Conservation (phyloP, 1,139 yeast species). For the Debaryomyces sp. region DNA sequence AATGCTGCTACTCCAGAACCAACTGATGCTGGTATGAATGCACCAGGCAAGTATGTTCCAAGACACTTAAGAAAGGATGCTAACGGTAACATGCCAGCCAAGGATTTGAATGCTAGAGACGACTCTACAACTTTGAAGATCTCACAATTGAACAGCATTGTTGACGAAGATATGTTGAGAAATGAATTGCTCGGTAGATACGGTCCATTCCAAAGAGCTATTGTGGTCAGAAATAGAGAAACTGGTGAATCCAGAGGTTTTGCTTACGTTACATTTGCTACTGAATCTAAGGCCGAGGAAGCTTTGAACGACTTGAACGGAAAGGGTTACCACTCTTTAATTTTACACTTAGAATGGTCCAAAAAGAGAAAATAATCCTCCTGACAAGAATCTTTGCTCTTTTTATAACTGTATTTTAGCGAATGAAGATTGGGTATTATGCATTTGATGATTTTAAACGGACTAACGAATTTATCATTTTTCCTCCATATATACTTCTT, state of each 20-base stretch:
- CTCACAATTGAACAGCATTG: slow-evolving; percentile 86
- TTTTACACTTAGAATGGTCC: slow-evolving; percentile 75
- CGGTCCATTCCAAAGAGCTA: slow-evolving; percentile 80
- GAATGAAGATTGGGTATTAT: slow-evolving; percentile 5
- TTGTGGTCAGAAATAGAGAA: slow-evolving; percentile 86
- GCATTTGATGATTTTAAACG: not conserved
- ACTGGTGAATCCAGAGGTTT: slow-evolving; percentile 95
- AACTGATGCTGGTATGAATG: slow-evolving; percentile 37
- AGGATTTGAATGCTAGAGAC: slow-evolving; percentile 57
- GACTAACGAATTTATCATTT: not conserved
- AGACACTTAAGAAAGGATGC: slow-evolving; percentile 72
- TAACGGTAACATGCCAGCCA: slow-evolving; percentile 56
- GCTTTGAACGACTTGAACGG: slow-evolving; percentile 85
- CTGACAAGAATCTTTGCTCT: not conserved
- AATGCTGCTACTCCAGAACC: slow-evolving; percentile 37
- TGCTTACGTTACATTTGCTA: slow-evolving; percentile 89
- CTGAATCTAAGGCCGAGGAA: slow-evolving; percentile 68
- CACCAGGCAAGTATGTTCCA: slow-evolving; percentile 65
- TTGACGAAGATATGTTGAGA: slow-evolving; percentile 81
- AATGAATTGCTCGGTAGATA: slow-evolving; percentile 68
- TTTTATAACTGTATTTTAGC: slow-evolving; percentile 6
- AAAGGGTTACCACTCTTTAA: slow-evolving; percentile 89
- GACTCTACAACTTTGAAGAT: slow-evolving; percentile 89
- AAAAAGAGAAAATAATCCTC: slow-evolving; percentile 34
- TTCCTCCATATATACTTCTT: not conserved